These are phyloP conservation scores for Nidularia pulvinata DNA, from an alignment of 768 basidiomycete genomes.

Conservation along the genomic window DNA sequence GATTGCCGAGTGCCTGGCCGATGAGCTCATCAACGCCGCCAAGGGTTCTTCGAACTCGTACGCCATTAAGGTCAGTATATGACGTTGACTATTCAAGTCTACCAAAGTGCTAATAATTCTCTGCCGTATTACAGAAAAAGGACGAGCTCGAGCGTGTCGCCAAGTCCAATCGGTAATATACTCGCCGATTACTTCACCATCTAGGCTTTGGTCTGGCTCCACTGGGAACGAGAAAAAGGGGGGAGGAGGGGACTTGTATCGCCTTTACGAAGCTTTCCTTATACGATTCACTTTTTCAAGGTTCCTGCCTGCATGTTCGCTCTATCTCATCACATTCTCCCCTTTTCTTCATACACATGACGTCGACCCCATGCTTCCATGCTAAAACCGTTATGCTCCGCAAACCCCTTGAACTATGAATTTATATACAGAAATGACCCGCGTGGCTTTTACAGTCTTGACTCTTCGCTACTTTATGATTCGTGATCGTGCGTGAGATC, in stretches of 20 bases:
- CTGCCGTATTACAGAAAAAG: constrained; percentile 73
- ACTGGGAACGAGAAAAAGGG: constrained; percentile 14
- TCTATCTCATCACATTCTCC: background rate
- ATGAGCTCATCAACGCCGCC: constrained; percentile 99
- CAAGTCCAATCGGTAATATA: constrained; percentile 99
- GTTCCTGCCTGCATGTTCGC: background rate
- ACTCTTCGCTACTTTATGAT: no score
- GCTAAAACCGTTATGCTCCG: background rate
- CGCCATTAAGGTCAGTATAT: constrained; percentile 88
- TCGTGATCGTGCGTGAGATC: no score
- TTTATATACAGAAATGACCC: no score
- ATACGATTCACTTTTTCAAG: background rate
- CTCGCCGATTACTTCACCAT: constrained; percentile 9
- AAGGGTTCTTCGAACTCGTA: constrained; percentile 99
- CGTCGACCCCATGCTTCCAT: constrained; percentile 1
- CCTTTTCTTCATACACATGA: constrained; percentile 4
- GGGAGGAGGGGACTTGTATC: constrained; percentile 5
- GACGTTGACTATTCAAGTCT: background rate
- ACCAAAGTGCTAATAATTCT: constrained; percentile 1
- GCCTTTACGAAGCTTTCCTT: background rate
- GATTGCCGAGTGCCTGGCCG: constrained; percentile 97
- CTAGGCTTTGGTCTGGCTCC: constrained; percentile 18
- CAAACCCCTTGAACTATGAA: background rate
- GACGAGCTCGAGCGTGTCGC: constrained; percentile 99
- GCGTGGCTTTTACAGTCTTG: no score